These are phyloP conservation scores for Rhodocollybia butyracea DNA, from an alignment of 768 basidiomycete genomes.

Conservation along the genomic window DNA sequence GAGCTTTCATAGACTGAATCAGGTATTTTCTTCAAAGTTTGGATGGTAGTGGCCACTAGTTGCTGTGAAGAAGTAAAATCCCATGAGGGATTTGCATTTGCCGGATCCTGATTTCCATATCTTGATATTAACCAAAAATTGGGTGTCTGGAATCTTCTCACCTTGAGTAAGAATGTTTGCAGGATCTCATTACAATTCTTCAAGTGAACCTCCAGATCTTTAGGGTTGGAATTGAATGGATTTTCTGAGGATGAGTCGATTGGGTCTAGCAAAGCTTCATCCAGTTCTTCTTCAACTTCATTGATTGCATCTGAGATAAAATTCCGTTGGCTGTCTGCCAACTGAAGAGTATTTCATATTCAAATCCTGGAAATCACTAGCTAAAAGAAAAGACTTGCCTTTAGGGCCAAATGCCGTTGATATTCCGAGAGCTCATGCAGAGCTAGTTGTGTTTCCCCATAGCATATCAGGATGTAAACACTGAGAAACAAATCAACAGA, in stretches of 20 bases:
- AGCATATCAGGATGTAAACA: background rate
- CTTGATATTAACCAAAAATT: too few relatives aligned
- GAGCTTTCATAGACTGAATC: too few relatives aligned
- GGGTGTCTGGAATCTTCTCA: too few relatives aligned
- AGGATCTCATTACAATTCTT: too few relatives aligned
- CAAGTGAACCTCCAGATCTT: background rate
- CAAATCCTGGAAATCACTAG: background rate
- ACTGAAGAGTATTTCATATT: background rate
- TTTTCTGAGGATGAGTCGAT: background rate
- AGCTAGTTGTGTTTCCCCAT: background rate
- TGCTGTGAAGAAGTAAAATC: too few relatives aligned
- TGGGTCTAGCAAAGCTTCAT: background rate
- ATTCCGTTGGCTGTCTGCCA: background rate
- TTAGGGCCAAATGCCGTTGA: background rate
- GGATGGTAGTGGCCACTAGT: too few relatives aligned
- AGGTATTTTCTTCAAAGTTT: too few relatives aligned
- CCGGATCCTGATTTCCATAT: too few relatives aligned
- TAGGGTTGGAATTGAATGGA: background rate
- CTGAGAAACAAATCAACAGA: background rate
- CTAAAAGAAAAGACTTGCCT: background rate
- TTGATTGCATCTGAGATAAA: background rate
- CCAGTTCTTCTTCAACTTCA: background rate
- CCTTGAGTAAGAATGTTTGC: too few relatives aligned
- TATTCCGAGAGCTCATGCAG: background rate
- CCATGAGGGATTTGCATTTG: too few relatives aligned